Evolutionary conservation across 805 yeast species (phyloP), one percentile per base, ranked within the genome.

Genomic region (Candida ovalis): DNA sequence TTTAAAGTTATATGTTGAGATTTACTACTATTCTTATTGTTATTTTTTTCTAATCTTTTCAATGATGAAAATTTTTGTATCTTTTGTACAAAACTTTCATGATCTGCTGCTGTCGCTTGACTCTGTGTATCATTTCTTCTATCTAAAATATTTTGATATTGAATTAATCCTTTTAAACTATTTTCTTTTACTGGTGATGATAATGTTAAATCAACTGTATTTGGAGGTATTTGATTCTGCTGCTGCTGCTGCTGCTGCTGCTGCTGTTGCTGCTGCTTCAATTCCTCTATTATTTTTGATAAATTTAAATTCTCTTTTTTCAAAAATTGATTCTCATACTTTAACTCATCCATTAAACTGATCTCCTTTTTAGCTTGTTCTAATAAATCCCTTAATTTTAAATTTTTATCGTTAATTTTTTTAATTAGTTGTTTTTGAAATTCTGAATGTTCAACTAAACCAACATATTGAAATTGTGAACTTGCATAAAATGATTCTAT

Each of bases 401-500:
- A 33, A 18, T 46, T 42, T 21, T 52, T 54, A 3, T 18, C n/a
- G n/a, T 32, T 43, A 15, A 46, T 19, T 23, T 44, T 45, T 8
- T 33, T 21, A 9, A 52, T 45, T 15, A 30, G 9, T n/a, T 28
- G 24, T 4, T 44, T 27, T 41, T 52, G 51, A 24, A 24, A 43
- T 10, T 38, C 27, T 9, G 50, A 19, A 4, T 41, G 27, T 19
- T 50, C 53, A n/a, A 46, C n/a, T 44, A 54, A 27, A 1, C 51
- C 50, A 30, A 46, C 39, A 23, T 43, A 52, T 42, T 54, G 58
- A 35, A 54, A 54, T 35, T 54, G 55, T 3, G 57, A 45, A 44
- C 25, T 41, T 4, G 56, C 51, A 40, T 48, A 52, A 7, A 52
- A 37, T 1, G 45, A n/a, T 35, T 54, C 58, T 10, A 54, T 30